phyloP scores from a whole-genome alignment of 257 asterid species.

The Rauvolfia tetraphylla region DNA sequence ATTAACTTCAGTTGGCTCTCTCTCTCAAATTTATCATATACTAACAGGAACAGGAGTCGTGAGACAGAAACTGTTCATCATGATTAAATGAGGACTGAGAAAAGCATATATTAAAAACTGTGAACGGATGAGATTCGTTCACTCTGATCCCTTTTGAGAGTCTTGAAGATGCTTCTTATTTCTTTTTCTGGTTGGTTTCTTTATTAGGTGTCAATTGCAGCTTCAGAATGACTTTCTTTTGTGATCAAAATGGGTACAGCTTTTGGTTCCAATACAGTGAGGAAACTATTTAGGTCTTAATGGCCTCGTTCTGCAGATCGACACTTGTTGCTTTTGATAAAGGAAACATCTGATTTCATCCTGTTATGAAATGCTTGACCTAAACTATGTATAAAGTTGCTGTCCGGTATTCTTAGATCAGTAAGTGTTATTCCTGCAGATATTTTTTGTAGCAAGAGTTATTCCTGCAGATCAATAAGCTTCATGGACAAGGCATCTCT shows the following conservation, averaged over 20 bases:
- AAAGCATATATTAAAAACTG: not conserved
- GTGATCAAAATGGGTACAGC: conserved; percentile 1
- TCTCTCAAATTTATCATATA: not conserved
- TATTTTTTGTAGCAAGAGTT: conserved; percentile 2
- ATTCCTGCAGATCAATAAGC: no score
- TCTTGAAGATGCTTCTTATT: conserved; percentile 12
- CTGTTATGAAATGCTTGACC: conserved; percentile 3
- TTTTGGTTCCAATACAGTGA: not conserved
- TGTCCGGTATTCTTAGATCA: conserved; percentile 13
- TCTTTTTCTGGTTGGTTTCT: conserved; percentile 7
- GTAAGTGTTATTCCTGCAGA: conserved; percentile 7
- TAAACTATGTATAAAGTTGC: not conserved
- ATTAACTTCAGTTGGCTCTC: conserved; percentile 20
- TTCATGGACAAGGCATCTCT: conserved; percentile 20
- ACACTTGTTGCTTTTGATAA: conserved; percentile 8
- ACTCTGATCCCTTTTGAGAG: not conserved
- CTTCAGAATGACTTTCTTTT: conserved; percentile 4
- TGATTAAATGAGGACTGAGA: conserved; percentile 1
- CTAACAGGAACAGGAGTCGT: conserved; percentile 12
- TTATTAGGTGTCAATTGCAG: conserved; percentile 21
- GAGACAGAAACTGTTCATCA: not conserved
- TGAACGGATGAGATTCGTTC: conserved; percentile 9
- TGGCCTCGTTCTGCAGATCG: not conserved
- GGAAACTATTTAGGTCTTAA: not conserved
- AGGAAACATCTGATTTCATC: not conserved